These are phyloP conservation scores for Myochromella boudieri DNA, from an alignment of 768 basidiomycete genomes.

Conservation along the genomic window DNA sequence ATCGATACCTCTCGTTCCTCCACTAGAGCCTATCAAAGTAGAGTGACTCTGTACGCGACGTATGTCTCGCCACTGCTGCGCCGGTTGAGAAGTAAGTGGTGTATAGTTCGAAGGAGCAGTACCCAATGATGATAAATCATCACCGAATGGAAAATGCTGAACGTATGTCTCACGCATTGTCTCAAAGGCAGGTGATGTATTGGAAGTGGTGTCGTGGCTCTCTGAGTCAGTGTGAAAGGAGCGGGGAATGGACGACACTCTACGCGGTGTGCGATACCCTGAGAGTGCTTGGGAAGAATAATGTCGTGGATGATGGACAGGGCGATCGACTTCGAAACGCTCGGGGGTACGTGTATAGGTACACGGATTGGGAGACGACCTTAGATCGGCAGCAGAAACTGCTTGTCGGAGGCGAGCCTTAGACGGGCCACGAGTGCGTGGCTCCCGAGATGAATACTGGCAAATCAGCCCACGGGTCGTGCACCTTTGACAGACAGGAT, in stretches of 20 bases:
- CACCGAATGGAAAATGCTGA: slow-evolving; percentile 6
- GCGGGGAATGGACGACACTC: slow-evolving; percentile 18
- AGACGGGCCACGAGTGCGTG: slow-evolving; percentile 31
- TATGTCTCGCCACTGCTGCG: slow-evolving; percentile 18
- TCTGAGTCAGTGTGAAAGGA: slow-evolving; percentile 8
- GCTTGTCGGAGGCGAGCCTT: slow-evolving; percentile 29
- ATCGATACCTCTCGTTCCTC: slow-evolving; percentile 1
- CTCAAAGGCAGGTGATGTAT: slow-evolving; percentile 5
- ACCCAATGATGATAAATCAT: neutral
- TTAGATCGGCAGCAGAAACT: slow-evolving; percentile 23
- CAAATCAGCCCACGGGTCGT: slow-evolving; percentile 48
- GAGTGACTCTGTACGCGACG: slow-evolving; percentile 27
- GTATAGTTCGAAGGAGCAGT: slow-evolving; percentile 9
- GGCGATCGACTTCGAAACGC: neutral
- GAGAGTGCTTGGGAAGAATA: slow-evolving; percentile 5
- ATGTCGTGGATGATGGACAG: slow-evolving; percentile 4
- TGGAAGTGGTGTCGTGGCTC: slow-evolving; percentile 1
- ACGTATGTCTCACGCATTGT: slow-evolving; percentile 6
- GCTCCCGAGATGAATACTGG: slow-evolving; percentile 43
- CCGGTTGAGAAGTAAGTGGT: slow-evolving; percentile 6
- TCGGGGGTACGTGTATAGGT: slow-evolving; percentile 11
- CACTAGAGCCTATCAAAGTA: slow-evolving; percentile 16
- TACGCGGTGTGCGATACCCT: slow-evolving; percentile 11
- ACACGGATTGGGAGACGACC: slow-evolving; percentile 12
- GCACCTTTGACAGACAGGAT: slow-evolving; percentile 53